Base-by-base conservation (phyloP, 2,329 filamentous ascomycete species). In the Verticillium nubilum region DNA sequence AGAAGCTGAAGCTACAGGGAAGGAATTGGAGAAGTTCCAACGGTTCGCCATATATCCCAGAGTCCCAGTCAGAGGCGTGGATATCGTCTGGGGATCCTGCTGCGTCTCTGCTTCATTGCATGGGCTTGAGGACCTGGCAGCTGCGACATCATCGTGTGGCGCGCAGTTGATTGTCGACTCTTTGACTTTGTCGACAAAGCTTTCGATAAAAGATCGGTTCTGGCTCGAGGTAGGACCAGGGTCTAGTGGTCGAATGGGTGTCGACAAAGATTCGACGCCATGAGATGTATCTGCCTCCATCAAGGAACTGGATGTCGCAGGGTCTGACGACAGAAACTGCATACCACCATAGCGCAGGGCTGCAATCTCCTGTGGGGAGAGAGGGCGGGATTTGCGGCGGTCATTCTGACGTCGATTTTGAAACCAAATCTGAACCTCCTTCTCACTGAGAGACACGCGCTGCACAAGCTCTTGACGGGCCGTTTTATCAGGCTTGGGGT, bases 371-470 rank as follows among this genome's bases (percentile, higher is more conserved):
- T 92, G 87, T 10, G 88, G 85, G 28, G 91, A 85, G 37, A 96
- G 81, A 54, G 93, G 92, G 66, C 91, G 89, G 59, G 91, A 92
- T 78, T 94, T 96, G 66, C 94, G 86, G 67, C 94, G 86, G 72
- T 96, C 91, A 74, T 96, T 97, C 74, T 98, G 94, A 65, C 94
- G 85, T 69, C 92, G 86, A 70, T 97, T 97, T 70, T 97, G 94
- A 76, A 97, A 97, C 94, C 94, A 98, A 67, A 97, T 97, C 94
- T 97, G 94, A 37, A 97, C 92, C 79, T 97, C 93, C 74, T 97
- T 97, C 78, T 97, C 93, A 66, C 91, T 94, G 64, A 98, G 82
- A 26, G 91, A 89, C 62, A 97, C 92, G 74, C 87, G 90, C 75
- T 86, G 85, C 61, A 96, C 91, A 64, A 98, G 92, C 60, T 88